These are phyloP conservation scores for Saccharomyces kudriavzevii DNA, from an alignment of 805 yeast species.

Conservation along the genomic window DNA sequence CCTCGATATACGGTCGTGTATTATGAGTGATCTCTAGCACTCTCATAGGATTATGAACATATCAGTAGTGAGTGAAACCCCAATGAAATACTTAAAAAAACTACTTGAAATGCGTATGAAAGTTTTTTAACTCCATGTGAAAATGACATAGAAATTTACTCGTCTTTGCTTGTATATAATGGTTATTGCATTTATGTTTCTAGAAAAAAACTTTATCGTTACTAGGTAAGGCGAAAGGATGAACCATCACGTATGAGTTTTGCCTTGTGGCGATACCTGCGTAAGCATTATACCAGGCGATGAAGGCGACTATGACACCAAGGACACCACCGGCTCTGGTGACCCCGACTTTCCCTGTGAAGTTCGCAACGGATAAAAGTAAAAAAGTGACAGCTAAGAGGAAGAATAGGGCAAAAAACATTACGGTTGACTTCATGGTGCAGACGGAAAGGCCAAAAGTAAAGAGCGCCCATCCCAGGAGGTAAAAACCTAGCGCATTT, in stretches of 20 bases:
- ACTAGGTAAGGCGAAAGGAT: conserved; percentile 25
- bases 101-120: no score
- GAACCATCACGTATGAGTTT: conserved; percentile 37
- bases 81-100: no score
- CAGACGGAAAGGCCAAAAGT: conserved; percentile 42
- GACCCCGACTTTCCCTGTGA: conserved; percentile 34
- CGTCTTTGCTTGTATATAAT: no score
- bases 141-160: no score
- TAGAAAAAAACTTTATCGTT: conserved; percentile 9
- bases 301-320: conserved; percentile 49
- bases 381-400: conserved; percentile 45
- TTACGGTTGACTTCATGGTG: conserved; percentile 53
- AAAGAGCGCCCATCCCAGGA: conserved; percentile 53
- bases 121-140: no score
- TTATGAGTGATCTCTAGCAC: no score
- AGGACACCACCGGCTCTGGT: conserved; percentile 50
- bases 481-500: conserved; percentile 49
- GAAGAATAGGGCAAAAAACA: conserved; percentile 48
- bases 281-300: conserved; percentile 59
- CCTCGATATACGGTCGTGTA: no score
- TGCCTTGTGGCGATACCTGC: conserved; percentile 57
- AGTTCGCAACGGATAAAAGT: conserved; percentile 42
- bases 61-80: no score
- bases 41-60: no score
- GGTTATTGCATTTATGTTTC: not conserved